A percentile compares a stretch with the other conserved stretches of the same genome.
These are phyloP conservation scores for Haberlea rhodopensis DNA, from an alignment of 257 asterid genomes.

Conservation along the genomic window DNA sequence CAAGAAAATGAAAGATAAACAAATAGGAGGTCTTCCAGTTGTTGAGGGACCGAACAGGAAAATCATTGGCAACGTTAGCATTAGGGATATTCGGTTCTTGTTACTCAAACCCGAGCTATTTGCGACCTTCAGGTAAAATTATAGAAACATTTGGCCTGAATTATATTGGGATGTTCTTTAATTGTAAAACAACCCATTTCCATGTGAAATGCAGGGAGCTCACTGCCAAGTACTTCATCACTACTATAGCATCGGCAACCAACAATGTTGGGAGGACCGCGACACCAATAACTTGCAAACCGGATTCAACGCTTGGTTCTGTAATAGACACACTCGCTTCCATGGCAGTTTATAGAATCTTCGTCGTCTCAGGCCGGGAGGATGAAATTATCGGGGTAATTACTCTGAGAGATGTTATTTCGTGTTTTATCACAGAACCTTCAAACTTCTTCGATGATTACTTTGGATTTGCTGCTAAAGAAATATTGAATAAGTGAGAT, in stretches of 20 bases:
- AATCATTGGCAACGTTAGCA: conserved; percentile 77
- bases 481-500: conserved; percentile 37
- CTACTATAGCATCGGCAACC: conserved; percentile 42
- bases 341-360: conserved; percentile 64
- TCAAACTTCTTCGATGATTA: conserved; percentile 62
- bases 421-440: conserved; percentile 80
- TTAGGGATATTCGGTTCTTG: conserved; percentile 80
- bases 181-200: neutral
- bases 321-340: conserved; percentile 67
- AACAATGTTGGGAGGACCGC: conserved; percentile 38
- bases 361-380: conserved; percentile 45
- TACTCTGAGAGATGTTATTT: conserved; percentile 81
- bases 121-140: conserved; percentile 52
- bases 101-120: conserved; percentile 80
- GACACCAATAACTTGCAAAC: conserved; percentile 74
- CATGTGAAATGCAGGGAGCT: conserved; percentile 49
- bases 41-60: conserved; percentile 52
- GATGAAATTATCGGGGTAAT: conserved; percentile 58
- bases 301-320: conserved; percentile 50
- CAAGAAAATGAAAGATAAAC: conserved; percentile 77
- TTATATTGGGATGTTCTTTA: neutral
- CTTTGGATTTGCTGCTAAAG: conserved; percentile 65
- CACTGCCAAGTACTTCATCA: conserved; percentile 65
- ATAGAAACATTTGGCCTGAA: neutral
- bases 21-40: conserved; percentile 84